phyloP scores from a whole-genome alignment of 768 basidiomycete species.

The Hygrocybe punicea region DNA sequence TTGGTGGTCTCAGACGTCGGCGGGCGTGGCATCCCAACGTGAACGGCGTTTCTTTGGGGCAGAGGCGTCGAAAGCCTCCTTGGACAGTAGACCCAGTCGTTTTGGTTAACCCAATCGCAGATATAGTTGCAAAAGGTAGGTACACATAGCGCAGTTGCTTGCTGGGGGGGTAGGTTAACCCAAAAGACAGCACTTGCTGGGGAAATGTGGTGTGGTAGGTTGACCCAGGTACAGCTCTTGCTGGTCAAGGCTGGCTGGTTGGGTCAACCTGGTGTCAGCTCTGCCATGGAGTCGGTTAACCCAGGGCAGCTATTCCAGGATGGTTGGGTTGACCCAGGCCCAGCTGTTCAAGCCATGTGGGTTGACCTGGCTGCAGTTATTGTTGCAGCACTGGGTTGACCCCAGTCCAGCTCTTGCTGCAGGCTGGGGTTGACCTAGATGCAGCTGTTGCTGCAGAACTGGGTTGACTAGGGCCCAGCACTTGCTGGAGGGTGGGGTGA shows the following conservation, averaged over 20 bases:
- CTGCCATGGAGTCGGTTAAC: too few species aligned
- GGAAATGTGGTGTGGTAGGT: neutral
- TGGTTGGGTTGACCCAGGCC: too few species aligned
- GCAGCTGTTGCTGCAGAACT: neutral
- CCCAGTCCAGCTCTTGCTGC: too few species aligned
- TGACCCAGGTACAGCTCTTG: too few species aligned
- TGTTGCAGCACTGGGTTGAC: too few species aligned
- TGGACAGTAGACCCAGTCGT: slow-evolving; percentile 18
- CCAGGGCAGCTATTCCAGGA: too few species aligned
- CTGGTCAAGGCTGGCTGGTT: too few species aligned
- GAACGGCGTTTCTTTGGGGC: slow-evolving; percentile 90
- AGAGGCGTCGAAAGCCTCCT: slow-evolving; percentile 68
- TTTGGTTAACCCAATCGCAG: neutral
- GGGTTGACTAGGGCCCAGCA: neutral
- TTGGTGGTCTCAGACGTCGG: slow-evolving; percentile 78
- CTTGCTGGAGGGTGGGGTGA: too few species aligned
- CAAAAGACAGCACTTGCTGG: neutral
- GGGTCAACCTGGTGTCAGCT: too few species aligned
- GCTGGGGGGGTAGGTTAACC: neutral
- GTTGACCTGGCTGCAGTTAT: too few species aligned
- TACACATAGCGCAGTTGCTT: neutral
- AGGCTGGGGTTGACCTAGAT: too few species aligned
- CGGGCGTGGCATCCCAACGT: slow-evolving; percentile 92
- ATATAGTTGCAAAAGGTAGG: neutral
- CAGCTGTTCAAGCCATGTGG: too few species aligned